phyloP scores from a whole-genome alignment of 1,284 basidiomycete species.

The Mycosarcoma mackinlayi region DNA sequence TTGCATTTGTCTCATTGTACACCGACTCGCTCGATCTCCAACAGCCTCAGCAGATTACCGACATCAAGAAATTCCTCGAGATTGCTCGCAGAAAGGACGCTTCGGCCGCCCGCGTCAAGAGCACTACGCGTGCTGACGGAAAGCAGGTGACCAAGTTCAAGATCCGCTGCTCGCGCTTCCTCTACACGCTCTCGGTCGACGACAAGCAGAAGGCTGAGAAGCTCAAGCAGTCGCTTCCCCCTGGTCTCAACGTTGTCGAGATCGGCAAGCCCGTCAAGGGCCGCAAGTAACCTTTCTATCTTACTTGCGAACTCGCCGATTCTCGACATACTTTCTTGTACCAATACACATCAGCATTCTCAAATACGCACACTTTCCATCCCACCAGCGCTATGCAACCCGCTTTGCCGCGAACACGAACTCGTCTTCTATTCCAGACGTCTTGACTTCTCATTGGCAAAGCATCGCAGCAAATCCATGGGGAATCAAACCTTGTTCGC shows the following conservation, averaged over 20 bases:
- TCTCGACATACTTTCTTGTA: not conserved
- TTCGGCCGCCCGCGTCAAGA: constrained; percentile 94
- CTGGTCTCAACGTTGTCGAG: constrained; percentile 72
- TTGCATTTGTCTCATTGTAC: not conserved
- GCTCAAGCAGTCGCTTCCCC: constrained; percentile 93
- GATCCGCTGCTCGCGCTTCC: constrained; percentile 94
- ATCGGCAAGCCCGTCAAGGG: constrained; percentile 53
- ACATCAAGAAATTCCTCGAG: constrained; percentile 99
- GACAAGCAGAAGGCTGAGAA: constrained; percentile 99
- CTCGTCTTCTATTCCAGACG: constrained; percentile 3
- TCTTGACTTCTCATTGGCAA: not conserved
- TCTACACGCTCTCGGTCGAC: constrained; percentile 95
- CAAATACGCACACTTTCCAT: not conserved
- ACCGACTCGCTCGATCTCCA: not conserved
- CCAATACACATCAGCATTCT: constrained; percentile 8
- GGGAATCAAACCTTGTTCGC: not conserved
- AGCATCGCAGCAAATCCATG: constrained; percentile 2
- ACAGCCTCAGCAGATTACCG: constrained; percentile 95
- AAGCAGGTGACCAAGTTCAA: constrained; percentile 90
- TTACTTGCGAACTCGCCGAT: not conserved
- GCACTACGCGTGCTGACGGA: constrained; percentile 82
- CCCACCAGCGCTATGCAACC: constrained; percentile 1
- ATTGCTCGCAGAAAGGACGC: constrained; percentile 84
- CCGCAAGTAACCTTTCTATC: constrained; percentile 37
- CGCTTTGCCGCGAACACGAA: constrained; percentile 4